These are phyloP conservation scores for Afroboletus lepidellus DNA, from an alignment of 1,284 basidiomycete species.

Conservation along the genomic window DNA sequence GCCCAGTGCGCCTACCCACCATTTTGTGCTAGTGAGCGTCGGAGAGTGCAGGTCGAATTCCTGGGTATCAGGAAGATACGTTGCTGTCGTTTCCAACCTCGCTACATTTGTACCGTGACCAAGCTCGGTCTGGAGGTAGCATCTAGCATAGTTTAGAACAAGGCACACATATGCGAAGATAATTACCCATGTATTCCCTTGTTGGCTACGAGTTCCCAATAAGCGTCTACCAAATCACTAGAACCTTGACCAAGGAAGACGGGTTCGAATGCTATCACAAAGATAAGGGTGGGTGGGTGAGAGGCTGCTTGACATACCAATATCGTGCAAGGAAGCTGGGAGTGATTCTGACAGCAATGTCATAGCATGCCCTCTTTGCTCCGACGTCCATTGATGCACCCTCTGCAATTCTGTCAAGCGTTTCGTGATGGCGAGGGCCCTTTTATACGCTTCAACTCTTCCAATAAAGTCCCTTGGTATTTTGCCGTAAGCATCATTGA, in stretches of 20 bases:
- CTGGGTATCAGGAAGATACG: slow-evolving; percentile 63
- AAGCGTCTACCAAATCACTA: slow-evolving; percentile 47
- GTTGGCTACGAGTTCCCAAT: slow-evolving; percentile 46
- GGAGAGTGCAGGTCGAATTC: slow-evolving; percentile 80
- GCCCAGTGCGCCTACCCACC: slow-evolving; percentile 79
- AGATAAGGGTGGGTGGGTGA: background rate
- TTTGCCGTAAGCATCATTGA: background rate
- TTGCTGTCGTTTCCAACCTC: slow-evolving; percentile 75
- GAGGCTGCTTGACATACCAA: slow-evolving; percentile 39
- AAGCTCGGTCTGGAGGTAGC: slow-evolving; percentile 73
- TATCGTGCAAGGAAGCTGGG: slow-evolving; percentile 53
- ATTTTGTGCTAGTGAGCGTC: slow-evolving; percentile 74
- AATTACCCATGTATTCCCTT: slow-evolving; percentile 60
- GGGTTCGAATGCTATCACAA: slow-evolving; percentile 60
- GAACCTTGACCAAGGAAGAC: slow-evolving; percentile 63
- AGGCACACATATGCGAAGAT: background rate
- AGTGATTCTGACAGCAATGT: slow-evolving; percentile 50
- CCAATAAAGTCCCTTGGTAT: slow-evolving; percentile 26
- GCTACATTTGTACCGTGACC: slow-evolving; percentile 77
- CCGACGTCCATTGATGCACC: slow-evolving; percentile 49
- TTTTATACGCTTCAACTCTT: slow-evolving; percentile 24
- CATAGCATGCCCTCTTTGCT: slow-evolving; percentile 46
- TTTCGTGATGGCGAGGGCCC: slow-evolving; percentile 43
- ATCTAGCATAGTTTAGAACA: slow-evolving; percentile 28
- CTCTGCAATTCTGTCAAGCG: slow-evolving; percentile 58